Conservation (phyloP, 108 stramenopile species). For the Aurantiochytrium sp. region DNA sequence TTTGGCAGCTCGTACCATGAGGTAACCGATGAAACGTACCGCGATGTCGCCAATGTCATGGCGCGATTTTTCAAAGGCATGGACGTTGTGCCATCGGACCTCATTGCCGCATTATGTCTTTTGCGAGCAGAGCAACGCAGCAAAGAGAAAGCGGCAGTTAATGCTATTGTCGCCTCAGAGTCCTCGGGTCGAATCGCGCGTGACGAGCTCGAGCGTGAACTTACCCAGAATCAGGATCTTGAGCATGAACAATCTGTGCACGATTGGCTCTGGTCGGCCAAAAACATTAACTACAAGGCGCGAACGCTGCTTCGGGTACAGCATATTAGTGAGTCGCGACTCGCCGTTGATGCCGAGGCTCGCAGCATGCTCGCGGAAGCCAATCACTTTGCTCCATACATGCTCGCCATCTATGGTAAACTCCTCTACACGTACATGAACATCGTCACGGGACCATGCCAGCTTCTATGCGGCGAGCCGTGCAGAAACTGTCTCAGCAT, state of each 20-base stretch:
- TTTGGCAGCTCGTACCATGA: not conserved
- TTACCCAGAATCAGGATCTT: not conserved
- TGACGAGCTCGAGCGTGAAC: not conserved
- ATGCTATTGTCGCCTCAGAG: not conserved
- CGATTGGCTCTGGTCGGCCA: not conserved
- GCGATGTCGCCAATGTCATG: constrained; percentile 7
- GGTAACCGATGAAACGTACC: not conserved
- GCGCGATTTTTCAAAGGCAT: constrained; percentile 14
- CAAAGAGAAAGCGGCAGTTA: not conserved
- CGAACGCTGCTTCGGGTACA: not conserved
- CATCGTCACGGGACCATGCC: constrained; percentile 62
- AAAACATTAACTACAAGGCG: not conserved
- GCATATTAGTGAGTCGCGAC: not conserved
- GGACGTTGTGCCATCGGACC: constrained; percentile 11
- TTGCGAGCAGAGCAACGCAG: not conserved
- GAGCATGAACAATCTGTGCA: not conserved
- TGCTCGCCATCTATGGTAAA: constrained; percentile 79
- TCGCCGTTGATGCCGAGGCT: constrained; percentile 46
- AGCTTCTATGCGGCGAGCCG: constrained; percentile 39
- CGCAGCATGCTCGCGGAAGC: constrained; percentile 60
- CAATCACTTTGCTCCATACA: constrained; percentile 68
- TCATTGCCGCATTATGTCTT: not conserved
- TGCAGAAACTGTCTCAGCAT: not conserved
- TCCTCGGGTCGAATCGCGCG: not conserved
- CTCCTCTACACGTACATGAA: constrained; percentile 70